Evolutionary conservation across 2,329 filamentous ascomycete genomes (phyloP).

Genomic region (Fusarium camptoceras): DNA sequence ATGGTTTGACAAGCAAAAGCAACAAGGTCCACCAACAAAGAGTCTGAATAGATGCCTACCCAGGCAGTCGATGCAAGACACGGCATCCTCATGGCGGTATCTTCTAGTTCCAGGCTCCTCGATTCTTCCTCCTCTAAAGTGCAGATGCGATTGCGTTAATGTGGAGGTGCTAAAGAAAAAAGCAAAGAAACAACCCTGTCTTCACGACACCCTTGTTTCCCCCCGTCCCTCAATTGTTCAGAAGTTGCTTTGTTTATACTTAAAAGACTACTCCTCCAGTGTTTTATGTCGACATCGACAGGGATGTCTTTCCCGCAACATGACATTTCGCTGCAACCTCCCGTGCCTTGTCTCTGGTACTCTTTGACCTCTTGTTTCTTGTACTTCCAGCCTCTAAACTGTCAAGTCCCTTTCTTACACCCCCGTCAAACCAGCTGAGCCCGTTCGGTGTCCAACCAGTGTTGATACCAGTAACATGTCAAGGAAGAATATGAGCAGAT

Average conservation of each 20-base stretch:
- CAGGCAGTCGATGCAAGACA: neutral
- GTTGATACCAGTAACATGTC: conserved; percentile 30
- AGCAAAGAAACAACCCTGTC: conserved; percentile 41
- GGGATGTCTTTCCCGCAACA: conserved; percentile 23
- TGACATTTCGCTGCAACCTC: conserved; percentile 41
- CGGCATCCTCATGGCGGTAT: conserved; percentile 7
- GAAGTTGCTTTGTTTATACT: conserved; percentile 37
- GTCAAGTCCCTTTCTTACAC: conserved; percentile 11
- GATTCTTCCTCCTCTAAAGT: neutral
- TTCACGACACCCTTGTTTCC: conserved; percentile 35
- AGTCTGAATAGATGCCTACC: neutral
- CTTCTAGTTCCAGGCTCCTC: neutral
- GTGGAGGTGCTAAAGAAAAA: conserved; percentile 18
- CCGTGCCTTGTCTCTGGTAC: conserved; percentile 36
- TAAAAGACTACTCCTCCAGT: conserved; percentile 8
- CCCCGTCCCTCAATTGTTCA: conserved; percentile 26
- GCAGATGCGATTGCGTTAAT: conserved; percentile 8
- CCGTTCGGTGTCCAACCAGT: conserved; percentile 31
- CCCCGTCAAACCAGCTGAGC: conserved; percentile 33
- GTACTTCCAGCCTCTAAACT: conserved; percentile 27
- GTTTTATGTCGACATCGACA: conserved; percentile 11
- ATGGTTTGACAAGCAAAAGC: conserved; percentile 21
- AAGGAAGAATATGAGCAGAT: conserved; percentile 32
- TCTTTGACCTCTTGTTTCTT: conserved; percentile 20
- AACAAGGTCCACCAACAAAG: conserved; percentile 4